Evolutionary conservation across 1,139 yeast genomes (phyloP), one percentile per base, ranked within the genome.

Genomic region (Suhomyces kunorum): DNA sequence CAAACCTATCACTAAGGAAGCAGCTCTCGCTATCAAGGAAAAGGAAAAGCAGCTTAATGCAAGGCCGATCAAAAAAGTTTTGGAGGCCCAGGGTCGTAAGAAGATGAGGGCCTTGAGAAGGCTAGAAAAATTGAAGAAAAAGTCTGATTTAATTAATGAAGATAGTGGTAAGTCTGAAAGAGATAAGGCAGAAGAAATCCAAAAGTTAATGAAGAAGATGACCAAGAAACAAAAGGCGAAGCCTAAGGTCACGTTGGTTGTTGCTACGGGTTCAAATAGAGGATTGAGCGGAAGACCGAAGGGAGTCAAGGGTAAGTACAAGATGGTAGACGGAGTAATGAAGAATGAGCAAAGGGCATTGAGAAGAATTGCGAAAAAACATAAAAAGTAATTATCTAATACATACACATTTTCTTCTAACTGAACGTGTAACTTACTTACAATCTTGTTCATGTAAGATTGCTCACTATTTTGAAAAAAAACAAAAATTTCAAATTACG

Each of bases 321-420:
- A 88, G 83, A 92, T 94, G 98, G 98, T 92, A 54, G 99, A 92
- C 67, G 98, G 98, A 73, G 87, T 84, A 15, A 74, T 89, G 85
- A 92, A 94, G 87, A 92, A 92, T 64, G 99, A 92, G 67, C 90
- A 85, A 71, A 76, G 98, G 53, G 97, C 98, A 22, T 74, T 90
- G 60, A 84, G 80, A 63, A 83, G 98, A 61, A 86, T 90, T 51
- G 86, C 89, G 19, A 92, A 90, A 76, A 88, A 86, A 71, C 76
- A 82, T 55, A 81, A 76, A 61, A 77, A 77, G 46, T 63, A n/a
- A 20, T 4, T 20, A 20, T 9, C n/a, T n/a, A n/a, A n/a, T n/a
- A n/a, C n/a, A n/a, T n/a, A n/a, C n/a, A n/a, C n/a, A n/a, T n/a
- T n/a, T n/a, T n/a, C n/a, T n/a, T n/a, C n/a, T n/a, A n/a, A n/a